Percentiles rank a stretch among this genome's conserved stretches.
Evolutionary conservation across 306 rosid species (phyloP).

Genomic region (Hippophae rhamnoides): DNA sequence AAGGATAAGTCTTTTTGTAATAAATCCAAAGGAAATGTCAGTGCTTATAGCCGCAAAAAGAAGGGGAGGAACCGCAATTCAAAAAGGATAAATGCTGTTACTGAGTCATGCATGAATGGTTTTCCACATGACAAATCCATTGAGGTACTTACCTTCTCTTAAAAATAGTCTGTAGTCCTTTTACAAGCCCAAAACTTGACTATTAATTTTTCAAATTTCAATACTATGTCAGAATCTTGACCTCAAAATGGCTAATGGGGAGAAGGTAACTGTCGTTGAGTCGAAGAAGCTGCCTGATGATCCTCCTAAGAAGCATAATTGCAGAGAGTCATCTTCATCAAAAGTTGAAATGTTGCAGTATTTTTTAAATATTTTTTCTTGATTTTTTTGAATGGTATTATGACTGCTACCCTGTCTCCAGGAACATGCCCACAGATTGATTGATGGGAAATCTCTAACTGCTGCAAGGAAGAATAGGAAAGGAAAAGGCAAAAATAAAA

Average conservation of each 20-base stretch:
- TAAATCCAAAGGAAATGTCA: constrained; percentile 57
- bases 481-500: constrained; percentile 53
- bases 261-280: constrained; percentile 31
- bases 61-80: constrained; percentile 53
- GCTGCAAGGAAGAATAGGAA: constrained; percentile 51
- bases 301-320: constrained; percentile 33
- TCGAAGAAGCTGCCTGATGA: constrained; percentile 27
- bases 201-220: constrained; percentile 9
- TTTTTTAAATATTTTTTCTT: constrained; percentile 26
- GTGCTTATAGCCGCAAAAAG: constrained; percentile 56
- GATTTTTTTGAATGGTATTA: constrained; percentile 30
- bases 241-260: constrained; percentile 27
- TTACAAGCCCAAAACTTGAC: constrained; percentile 19
- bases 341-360: constrained; percentile 36
- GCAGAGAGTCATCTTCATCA: constrained; percentile 29
- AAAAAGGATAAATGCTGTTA: constrained; percentile 43
- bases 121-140: constrained; percentile 25
- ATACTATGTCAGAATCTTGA: constrained; percentile 46
- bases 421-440: constrained; percentile 40
- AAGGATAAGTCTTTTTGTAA: constrained; percentile 36
- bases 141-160: constrained; percentile 36
- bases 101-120: constrained; percentile 29
- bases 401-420: constrained; percentile 51
- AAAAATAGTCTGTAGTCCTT: constrained; percentile 17
- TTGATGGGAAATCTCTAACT: constrained; percentile 42